Base-by-base conservation (phyloP, 768 basidiomycete genomes). In the Dentipellis sp. region DNA sequence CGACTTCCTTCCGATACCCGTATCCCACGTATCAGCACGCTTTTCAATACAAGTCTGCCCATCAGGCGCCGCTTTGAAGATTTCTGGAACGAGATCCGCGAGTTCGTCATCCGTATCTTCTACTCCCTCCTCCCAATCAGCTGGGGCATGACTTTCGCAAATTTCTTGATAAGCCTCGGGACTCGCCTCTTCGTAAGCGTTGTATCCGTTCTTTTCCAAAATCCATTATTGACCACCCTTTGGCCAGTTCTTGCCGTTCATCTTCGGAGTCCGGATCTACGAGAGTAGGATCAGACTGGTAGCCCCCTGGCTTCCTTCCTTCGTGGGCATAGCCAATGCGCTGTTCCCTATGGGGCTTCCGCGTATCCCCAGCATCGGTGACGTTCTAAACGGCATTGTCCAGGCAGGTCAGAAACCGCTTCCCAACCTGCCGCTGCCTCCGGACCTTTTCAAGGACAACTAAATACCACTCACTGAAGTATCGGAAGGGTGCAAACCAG, bases 261-360 rank as follows among this genome's bases (percentile, higher is more conserved):
- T 53, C 35, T 2, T 60, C 19, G 10, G 11, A 40, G 34, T 60
- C 53, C 45, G 46, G 36, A 57, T 62, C 51, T 62, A 60, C 29
- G 61, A 62, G 42, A 12, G 16, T 11, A 35, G 42, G 23, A 21
- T 62, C 53, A 35, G 61, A 36, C 17, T 19, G 19, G 10, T 4
- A 21, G 17, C 42, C 39, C 59, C 61, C 11, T 60, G 50, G 56
- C 36, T 62, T n/a, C 61, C 61, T 17, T 60, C 59, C 36, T 57
- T 60, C 39, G 53, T 40, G 42, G 46, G 55, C 14, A 54, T 47
- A 10, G 22, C 59, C 29, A 4, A n/a, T 9, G 1, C 7, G 11
- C 58, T 61, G n/a, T 61, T 61, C 52, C 58, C 60, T 2, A 6
- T 35, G 11, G 60, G 60, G 10, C 42, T n/a, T 16, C 42, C 42